Conservation (phyloP, 139 green algal genomes). For the Tetradesmus lagerheimii region DNA sequence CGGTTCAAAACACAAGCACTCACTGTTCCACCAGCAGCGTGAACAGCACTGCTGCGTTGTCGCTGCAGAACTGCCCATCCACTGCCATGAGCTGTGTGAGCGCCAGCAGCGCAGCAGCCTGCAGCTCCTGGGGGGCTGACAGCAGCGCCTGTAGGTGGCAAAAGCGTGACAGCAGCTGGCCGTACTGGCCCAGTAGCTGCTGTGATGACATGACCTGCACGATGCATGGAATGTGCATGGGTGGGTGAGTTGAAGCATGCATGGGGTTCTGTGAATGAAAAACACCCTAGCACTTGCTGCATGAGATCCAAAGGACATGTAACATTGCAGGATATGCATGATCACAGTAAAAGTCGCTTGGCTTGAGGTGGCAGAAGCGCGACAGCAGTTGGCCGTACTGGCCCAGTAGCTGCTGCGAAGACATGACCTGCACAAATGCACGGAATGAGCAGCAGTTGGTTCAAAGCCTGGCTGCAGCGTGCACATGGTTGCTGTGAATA, state of each 20-base stretch:
- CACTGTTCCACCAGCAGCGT: conserved; percentile 71
- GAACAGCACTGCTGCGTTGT: conserved; percentile 85
- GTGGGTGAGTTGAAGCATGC: not conserved
- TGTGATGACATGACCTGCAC: conserved; percentile 68
- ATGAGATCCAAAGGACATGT: too few species aligned
- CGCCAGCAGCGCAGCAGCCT: conserved; percentile 81
- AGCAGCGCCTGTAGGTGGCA: conserved; percentile 67
- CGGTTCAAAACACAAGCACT: not conserved
- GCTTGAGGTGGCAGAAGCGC: too few species aligned
- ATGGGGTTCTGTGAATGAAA: too few species aligned
- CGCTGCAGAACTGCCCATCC: conserved; percentile 83
- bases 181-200: conserved; percentile 74
- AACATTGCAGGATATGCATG: too few species aligned
- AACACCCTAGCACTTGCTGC: too few species aligned
- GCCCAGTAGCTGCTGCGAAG: too few species aligned
- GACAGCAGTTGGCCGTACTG: too few species aligned
- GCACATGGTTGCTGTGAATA: too few species aligned
- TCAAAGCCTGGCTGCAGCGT: too few species aligned
- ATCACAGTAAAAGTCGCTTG: too few species aligned
- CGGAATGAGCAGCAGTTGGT: too few species aligned
- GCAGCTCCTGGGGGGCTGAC: conserved; percentile 70
- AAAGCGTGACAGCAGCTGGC: conserved; percentile 62
- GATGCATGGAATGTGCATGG: not conserved
- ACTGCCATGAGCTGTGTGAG: conserved; percentile 94
- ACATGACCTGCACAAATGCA: too few species aligned